phyloP scores from a whole-genome alignment of 1,139 yeast genomes.

The Nakaseomyces uthaithaninus region DNA sequence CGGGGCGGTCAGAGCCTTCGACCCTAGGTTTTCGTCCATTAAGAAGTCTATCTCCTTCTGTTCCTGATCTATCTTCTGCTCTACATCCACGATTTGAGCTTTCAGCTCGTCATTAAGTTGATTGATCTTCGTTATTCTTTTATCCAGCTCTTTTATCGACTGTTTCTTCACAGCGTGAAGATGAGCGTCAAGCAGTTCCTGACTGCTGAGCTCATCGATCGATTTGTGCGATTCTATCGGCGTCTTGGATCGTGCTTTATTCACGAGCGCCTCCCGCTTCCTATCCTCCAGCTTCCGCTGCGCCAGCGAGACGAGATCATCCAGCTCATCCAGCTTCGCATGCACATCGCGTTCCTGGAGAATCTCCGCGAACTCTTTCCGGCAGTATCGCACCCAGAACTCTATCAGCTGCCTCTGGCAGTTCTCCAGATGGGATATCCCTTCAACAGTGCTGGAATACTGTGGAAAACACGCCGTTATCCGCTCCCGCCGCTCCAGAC shows the following conservation, averaged over 20 bases:
- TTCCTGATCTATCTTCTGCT: constrained; percentile 20
- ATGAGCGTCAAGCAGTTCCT: constrained; percentile 32
- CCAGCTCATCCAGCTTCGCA: constrained; percentile 53
- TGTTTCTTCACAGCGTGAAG: constrained; percentile 29
- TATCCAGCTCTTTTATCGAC: constrained; percentile 26
- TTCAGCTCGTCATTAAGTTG: constrained; percentile 25
- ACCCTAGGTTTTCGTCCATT: constrained; percentile 23
- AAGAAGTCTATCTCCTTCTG: constrained; percentile 20
- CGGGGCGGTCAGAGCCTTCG: constrained; percentile 16
- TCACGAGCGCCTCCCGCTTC: constrained; percentile 24
- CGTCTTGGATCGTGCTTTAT: constrained; percentile 36
- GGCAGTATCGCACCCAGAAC: constrained; percentile 53
- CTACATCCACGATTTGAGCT: constrained; percentile 25
- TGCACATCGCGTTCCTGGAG: constrained; percentile 55
- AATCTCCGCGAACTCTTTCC: constrained; percentile 58
- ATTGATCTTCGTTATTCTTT: constrained; percentile 26
- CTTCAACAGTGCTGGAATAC: constrained; percentile 43
- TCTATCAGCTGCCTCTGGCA: constrained; percentile 55
- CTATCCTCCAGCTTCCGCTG: constrained; percentile 38
- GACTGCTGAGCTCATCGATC: constrained; percentile 32
- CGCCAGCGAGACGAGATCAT: constrained; percentile 41
- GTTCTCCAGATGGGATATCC: constrained; percentile 43
- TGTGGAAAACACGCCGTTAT: constrained; percentile 61
- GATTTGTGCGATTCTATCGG: constrained; percentile 13
- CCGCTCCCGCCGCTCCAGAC: constrained; percentile 52